phyloP scores from a whole-genome alignment of 129 eudicot species.

The Logfia minima region DNA sequence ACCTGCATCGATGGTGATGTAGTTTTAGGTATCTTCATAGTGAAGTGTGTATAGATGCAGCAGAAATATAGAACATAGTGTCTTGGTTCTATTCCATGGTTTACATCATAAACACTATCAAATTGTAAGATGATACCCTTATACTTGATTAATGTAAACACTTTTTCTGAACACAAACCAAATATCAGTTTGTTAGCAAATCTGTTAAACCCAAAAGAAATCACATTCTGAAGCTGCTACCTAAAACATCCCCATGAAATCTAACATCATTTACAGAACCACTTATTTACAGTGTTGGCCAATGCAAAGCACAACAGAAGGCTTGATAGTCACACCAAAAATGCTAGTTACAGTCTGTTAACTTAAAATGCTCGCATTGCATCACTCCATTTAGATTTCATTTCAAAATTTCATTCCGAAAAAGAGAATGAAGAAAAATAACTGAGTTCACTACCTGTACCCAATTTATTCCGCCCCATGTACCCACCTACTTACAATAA shows the following conservation, averaged over 20 bases:
- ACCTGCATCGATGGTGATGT: slow-evolving; percentile 69
- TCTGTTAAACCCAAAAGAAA: not conserved
- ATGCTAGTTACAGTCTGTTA: not conserved
- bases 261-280: not conserved
- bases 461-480: not conserved
- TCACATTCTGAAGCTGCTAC: not conserved
- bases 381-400: not conserved
- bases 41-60: not conserved
- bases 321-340: slow-evolving; percentile 1
- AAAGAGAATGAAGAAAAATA: not conserved
- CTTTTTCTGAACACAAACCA: not conserved
- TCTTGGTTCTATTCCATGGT: not conserved
- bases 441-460: not conserved
- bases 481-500: not conserved
- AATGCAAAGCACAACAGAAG: not conserved
- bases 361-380: not conserved
- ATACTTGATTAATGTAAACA: not conserved
- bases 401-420: not conserved
- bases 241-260: not conserved
- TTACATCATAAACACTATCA: not conserved
- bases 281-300: not conserved
- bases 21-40: slow-evolving; percentile 17
- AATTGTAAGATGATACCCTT: not conserved
- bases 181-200: not conserved
- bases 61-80: not conserved